These are phyloP conservation scores for Phytophthora meadii DNA, from an alignment of 352 stramenopile genomes.

Conservation along the genomic window DNA sequence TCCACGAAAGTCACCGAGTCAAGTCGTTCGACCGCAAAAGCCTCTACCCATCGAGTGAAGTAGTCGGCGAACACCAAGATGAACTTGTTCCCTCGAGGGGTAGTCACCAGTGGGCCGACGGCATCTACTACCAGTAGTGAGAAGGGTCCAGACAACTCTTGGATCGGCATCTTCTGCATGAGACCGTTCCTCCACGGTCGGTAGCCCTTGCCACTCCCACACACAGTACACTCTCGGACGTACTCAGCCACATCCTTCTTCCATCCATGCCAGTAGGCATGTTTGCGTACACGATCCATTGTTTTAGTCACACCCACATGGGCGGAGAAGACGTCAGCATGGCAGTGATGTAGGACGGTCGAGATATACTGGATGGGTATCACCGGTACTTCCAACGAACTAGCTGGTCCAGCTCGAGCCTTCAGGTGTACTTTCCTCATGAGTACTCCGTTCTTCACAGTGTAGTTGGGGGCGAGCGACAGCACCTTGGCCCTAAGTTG, in stretches of 20 bases:
- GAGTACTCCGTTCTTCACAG: not conserved
- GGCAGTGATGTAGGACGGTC: not conserved
- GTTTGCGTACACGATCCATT: slow-evolving; percentile 3
- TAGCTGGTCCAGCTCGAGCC: not conserved
- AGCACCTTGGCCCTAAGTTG: not conserved
- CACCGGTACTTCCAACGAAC: not conserved
- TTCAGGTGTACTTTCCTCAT: not conserved
- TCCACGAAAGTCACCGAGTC: no score
- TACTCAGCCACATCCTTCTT: not conserved
- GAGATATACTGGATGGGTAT: not conserved
- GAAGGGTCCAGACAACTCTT: no score
- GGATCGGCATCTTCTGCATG: no score
- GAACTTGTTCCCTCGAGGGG: slow-evolving; percentile 3
- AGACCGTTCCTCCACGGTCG: not conserved
- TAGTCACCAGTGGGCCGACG: not conserved
- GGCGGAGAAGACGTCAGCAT: not conserved
- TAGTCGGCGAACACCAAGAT: no score
- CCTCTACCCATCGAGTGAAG: no score
- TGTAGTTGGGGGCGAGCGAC: not conserved
- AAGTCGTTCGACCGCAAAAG: no score
- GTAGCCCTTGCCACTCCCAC: not conserved
- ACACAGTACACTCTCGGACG: not conserved
- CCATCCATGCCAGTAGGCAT: slow-evolving; percentile 5
- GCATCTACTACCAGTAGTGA: slow-evolving; percentile 12
- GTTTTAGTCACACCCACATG: not conserved